A percentile compares a stretch with the other conserved stretches of the same genome.
phyloP scores from a whole-genome alignment of 345 rosid genomes.

The Mallotus nudiflorus region DNA sequence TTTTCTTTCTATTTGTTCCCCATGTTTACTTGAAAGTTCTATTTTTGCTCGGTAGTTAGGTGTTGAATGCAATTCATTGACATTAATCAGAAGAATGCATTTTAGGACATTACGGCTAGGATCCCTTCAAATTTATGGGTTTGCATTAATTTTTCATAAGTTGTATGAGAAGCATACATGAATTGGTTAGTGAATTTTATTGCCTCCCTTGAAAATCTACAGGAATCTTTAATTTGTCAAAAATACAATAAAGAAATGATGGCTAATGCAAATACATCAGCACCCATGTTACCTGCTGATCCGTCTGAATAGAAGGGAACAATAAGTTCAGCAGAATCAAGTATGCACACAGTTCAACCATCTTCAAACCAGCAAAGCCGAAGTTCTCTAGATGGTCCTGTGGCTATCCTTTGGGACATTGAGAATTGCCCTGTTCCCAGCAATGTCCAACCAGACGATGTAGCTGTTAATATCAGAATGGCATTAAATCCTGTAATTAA shows the following conservation, averaged over 20 bases:
- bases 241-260: constrained; percentile 4
- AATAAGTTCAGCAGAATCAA: constrained; percentile 29
- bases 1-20: not conserved
- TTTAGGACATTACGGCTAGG: not conserved
- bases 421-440: constrained; percentile 93
- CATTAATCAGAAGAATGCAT: not conserved
- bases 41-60: not conserved
- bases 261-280: constrained; percentile 23
- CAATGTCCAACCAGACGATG: constrained; percentile 90
- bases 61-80: not conserved
- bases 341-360: constrained; percentile 32
- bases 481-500: constrained; percentile 87
- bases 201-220: not conserved
- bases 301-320: constrained; percentile 7
- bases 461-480: constrained; percentile 85
- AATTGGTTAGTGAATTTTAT: not conserved
- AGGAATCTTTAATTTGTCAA: constrained; percentile 6
- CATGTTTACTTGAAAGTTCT: not conserved
- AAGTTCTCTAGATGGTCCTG: constrained; percentile 57
- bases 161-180: not conserved
- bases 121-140: not conserved
- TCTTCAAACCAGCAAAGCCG: constrained; percentile 33
- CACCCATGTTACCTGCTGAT: constrained; percentile 11
- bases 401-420: constrained; percentile 93
- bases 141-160: not conserved